Evolutionary conservation across 306 rosid species (phyloP), one percentile per base, ranked within the genome.

Genomic region (Dalbergia cochinchinensis): DNA sequence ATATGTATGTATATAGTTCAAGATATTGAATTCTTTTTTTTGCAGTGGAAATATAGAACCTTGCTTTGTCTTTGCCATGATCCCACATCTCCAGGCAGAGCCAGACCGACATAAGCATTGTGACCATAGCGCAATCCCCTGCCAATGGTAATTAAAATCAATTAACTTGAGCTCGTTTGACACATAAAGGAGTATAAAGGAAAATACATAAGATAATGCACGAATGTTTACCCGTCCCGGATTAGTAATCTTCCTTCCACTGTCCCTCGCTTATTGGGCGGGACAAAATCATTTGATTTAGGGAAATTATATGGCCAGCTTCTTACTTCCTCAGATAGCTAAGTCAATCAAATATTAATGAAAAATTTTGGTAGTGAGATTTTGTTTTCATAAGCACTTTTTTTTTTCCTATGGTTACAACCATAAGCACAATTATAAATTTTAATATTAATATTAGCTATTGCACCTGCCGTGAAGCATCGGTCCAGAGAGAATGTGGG

Each of bases 51-150:
- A 53, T 72, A 37, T 35, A 35, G 0, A 35, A 90, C 92, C 85
- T 88, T 88, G 86, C 84, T 81, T 73, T 90, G 91, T 54, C 8
- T 85, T 69, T 88, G 91, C 94, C 92, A 90, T 22, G 94, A 90
- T 73, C 91, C 94, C 0, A 35, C 76, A 7, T 85, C 70, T 69
- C 94, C 92, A 0, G 91, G 88, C 3, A 85, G 71, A 41, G 94
- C 92, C 66, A 90, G 70, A 61, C 94, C 94, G 58, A 87, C 83
- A 50, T 80, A 80, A 35, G 91, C 93, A 41, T 37, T 53, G 7
- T 75, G 5, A 0, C 76, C 84, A 50, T n/a, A n/a, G 3, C 16
- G 35, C 47, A 37, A 57, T 15, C 13, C 7, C 10, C 19, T 10
- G 9, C 19, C 87, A 54, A 12, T 37, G 37, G 35, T 16, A 42